Evolutionary conservation across 2,329 filamentous ascomycete genomes (phyloP).

Genomic region (Botrytis cinerea): DNA sequence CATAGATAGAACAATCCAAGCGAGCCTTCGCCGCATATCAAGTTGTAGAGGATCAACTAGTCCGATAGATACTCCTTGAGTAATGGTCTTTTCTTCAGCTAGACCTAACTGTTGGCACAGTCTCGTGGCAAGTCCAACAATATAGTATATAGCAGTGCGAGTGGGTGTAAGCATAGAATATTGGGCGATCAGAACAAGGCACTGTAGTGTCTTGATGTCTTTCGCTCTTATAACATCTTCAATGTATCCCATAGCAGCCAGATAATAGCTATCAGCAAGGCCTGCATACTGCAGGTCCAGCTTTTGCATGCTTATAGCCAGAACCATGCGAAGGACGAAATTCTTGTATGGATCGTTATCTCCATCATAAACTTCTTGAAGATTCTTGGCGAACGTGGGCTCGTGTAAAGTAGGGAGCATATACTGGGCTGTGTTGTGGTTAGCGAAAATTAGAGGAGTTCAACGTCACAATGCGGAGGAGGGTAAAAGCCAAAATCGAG

Average conservation of each 20-base stretch:
- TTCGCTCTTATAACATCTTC: slow-evolving; percentile 84
- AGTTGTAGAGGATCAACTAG: slow-evolving; percentile 71
- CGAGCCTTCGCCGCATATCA: slow-evolving; percentile 85
- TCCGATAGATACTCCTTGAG: slow-evolving; percentile 55
- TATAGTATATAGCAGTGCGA: slow-evolving; percentile 88
- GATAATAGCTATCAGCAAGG: slow-evolving; percentile 90
- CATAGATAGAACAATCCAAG: slow-evolving; percentile 87
- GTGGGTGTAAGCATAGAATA: slow-evolving; percentile 94
- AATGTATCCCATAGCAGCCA: slow-evolving; percentile 82
- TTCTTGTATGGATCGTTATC: slow-evolving; percentile 79
- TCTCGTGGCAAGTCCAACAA: slow-evolving; percentile 83
- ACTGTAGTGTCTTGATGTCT: slow-evolving; percentile 87
- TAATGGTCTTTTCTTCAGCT: slow-evolving; percentile 85
- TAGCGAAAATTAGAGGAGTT: slow-evolving; percentile 24
- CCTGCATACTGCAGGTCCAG: slow-evolving; percentile 88
- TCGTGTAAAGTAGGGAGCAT: slow-evolving; percentile 89
- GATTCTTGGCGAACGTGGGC: slow-evolving; percentile 70
- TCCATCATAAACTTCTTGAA: slow-evolving; percentile 79
- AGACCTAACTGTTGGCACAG: slow-evolving; percentile 88
- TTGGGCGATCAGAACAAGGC: slow-evolving; percentile 80
- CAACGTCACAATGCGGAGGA: slow-evolving; percentile 6
- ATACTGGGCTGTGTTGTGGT: slow-evolving; percentile 66
- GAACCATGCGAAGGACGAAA: slow-evolving; percentile 86
- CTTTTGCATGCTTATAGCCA: slow-evolving; percentile 94
- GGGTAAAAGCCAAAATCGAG: slow-evolving; percentile 19